A percentile compares a stretch with the other conserved stretches of the same genome.
phyloP scores from a whole-genome alignment of 495 filamentous ascomycete species.

The Lentithecium fluviatile region DNA sequence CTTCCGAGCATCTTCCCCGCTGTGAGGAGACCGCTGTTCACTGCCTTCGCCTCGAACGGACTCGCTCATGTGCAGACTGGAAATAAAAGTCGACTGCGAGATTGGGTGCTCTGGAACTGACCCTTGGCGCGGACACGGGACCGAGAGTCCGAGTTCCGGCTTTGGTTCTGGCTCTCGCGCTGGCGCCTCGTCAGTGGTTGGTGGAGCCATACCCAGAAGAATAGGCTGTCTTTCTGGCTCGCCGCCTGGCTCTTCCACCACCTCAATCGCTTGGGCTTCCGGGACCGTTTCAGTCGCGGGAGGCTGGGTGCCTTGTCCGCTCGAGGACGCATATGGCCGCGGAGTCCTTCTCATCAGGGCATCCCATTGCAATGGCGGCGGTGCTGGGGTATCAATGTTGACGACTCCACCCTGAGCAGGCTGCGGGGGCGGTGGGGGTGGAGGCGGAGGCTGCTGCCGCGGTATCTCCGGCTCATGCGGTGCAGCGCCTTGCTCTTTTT shows the following conservation, averaged over 20 bases:
- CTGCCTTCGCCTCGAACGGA: neutral
- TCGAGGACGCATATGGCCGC: too few relatives aligned
- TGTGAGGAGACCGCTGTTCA: neutral
- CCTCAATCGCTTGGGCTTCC: neutral
- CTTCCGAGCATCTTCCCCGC: neutral
- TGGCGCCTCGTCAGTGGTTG: neutral
- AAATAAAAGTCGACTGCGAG: neutral
- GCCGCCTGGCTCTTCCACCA: neutral
- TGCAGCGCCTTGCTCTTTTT: too few relatives aligned
- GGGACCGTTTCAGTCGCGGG: neutral
- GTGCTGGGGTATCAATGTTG: too few relatives aligned
- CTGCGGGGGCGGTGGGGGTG: too few relatives aligned
- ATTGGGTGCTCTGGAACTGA: neutral
- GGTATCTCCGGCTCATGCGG: too few relatives aligned
- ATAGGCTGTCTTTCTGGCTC: neutral
- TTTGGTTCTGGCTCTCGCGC: neutral
- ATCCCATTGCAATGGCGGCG: too few relatives aligned
- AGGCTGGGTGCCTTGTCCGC: too few relatives aligned
- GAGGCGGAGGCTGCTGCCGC: too few relatives aligned
- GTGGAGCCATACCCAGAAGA: neutral
- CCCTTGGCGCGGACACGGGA: too few relatives aligned
- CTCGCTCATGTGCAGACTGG: constrained; percentile 8
- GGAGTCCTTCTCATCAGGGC: too few relatives aligned
- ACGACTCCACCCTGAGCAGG: too few relatives aligned
- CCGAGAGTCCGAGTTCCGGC: too few relatives aligned